Evolutionary conservation across 2,329 filamentous ascomycete genomes (phyloP), one percentile per base, ranked within the genome.

Genomic region (Cladosporium sp.): DNA sequence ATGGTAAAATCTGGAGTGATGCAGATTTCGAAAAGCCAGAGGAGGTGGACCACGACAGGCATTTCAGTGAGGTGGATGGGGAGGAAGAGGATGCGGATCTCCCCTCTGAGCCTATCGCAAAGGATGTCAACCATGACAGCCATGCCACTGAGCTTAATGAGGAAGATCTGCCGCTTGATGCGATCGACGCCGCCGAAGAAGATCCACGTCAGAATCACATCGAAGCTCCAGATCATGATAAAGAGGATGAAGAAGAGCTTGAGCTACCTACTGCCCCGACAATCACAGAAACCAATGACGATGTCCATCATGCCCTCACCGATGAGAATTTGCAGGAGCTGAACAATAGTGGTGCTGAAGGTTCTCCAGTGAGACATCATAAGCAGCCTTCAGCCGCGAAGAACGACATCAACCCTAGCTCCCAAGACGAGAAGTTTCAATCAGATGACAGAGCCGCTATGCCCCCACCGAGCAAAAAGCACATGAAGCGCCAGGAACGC

Each of bases 1-100:
- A 41, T 15, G 45, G 24, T 7, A 32, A 36, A 13, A 32, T 48
- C 18, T 48, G 45, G 45, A 48, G 45, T 24, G 45, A 48, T 13
- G 18, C 15, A 22, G 45, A 48, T 9, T 32, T 41, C 29, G 45
- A 41, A 41, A 36, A 48, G 27, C 45, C 45, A 18, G 22, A 38
- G 20, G 37, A 34, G 17, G 15, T 48, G 3, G 45, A 41, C 32
- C 24, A 22, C 7, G 45, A 48, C 18, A 40, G 45, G 7, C 45
- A 41, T 18, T 40, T 48, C 37, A 41, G 37, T 15, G 45, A 48
- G 18, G 37, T 41, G 7, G 45, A 48, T 9, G 45, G 41, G 4
- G 45, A 48, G 13, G 45, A 22, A 39, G 36, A 19, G 22, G 11
- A 15, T 29, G 32, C n/a, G 8, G 15, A 17, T 36, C 13, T 17